Evolutionary conservation across 148 eudicot species (phyloP).

Genomic region (Mesembryanthemum crystallinum): DNA sequence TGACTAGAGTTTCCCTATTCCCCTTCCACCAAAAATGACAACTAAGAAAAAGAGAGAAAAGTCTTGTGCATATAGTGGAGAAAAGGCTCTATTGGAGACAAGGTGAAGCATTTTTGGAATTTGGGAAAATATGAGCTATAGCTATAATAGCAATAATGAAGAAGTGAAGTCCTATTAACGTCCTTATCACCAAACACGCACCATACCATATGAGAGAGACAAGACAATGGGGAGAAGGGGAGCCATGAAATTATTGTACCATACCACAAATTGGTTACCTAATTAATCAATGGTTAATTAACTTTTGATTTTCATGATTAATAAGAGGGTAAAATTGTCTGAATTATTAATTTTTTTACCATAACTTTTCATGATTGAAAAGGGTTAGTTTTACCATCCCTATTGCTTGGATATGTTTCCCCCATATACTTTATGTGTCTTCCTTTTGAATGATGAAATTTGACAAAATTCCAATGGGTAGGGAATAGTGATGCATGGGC

Average conservation of each 20-base stretch:
- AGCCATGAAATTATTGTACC: no score
- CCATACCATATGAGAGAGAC: background rate
- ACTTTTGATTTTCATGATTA: background rate
- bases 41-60: no score
- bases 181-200: background rate
- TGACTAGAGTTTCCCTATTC: no score
- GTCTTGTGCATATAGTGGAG: background rate
- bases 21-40: no score
- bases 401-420: background rate
- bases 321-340: background rate
- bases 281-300: no score
- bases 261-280: no score
- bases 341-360: conserved; percentile 4
- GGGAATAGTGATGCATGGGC: background rate
- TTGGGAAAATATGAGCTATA: background rate
- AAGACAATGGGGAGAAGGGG: no score
- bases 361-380: conserved; percentile 17
- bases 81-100: background rate
- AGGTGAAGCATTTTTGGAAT: background rate
- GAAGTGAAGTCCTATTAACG: background rate
- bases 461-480: background rate
- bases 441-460: conserved; percentile 8
- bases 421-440: background rate
- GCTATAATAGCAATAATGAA: background rate
- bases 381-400: background rate